phyloP scores from a whole-genome alignment of 768 basidiomycete genomes.

The Guyanaporus albipodus region DNA sequence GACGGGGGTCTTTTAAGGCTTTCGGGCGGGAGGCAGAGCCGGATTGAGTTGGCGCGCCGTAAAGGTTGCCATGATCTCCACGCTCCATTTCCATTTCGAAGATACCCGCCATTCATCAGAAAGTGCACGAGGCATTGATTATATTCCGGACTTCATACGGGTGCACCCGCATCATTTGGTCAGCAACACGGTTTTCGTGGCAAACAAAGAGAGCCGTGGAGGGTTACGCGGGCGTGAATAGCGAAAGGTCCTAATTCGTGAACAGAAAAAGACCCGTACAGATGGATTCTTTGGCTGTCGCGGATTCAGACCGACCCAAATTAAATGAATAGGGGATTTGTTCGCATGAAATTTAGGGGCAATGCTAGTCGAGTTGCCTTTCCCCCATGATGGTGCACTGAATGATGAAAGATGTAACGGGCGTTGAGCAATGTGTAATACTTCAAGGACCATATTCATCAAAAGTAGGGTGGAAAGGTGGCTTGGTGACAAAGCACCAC shows the following conservation, averaged over 20 bases:
- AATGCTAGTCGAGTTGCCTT: neutral
- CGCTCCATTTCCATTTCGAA: conserved; percentile 19
- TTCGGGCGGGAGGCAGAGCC: neutral
- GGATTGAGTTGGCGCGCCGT: conserved; percentile 13
- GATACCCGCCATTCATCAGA: conserved; percentile 17
- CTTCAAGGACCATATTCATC: too few relatives aligned
- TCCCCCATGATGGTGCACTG: neutral
- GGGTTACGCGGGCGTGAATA: neutral
- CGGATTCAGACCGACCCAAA: conserved; percentile 2
- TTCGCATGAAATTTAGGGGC: conserved; percentile 3
- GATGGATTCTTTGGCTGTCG: neutral
- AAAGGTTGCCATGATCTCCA: conserved; percentile 11
- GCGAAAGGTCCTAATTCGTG: neutral
- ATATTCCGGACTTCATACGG: conserved; percentile 5
- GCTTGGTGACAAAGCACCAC: conserved; percentile 1
- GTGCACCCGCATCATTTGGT: neutral
- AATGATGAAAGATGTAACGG: conserved; percentile 9
- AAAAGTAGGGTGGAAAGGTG: conserved; percentile 2
- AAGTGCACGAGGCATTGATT: conserved; percentile 22
- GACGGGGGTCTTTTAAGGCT: conserved; percentile 8
- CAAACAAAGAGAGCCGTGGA: neutral
- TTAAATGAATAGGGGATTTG: too few relatives aligned
- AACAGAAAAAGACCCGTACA: neutral
- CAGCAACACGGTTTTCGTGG: conserved; percentile 9
- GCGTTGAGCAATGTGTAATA: neutral